Evolutionary conservation across 2,329 filamentous ascomycete species (phyloP).

Genomic region (Cladosporium sp.): DNA sequence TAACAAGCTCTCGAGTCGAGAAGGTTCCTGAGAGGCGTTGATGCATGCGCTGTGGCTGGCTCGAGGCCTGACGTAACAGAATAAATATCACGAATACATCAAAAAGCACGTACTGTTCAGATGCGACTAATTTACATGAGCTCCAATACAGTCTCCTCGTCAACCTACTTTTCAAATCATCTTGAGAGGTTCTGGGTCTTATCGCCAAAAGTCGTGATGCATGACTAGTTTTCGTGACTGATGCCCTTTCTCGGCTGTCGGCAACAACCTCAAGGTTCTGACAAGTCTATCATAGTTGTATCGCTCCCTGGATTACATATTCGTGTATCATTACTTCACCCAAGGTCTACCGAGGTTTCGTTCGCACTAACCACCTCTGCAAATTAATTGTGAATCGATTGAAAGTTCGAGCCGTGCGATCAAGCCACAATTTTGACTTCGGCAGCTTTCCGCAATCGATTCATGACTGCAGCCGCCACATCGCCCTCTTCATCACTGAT

Average conservation of each 20-base stretch:
- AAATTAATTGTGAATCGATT: neutral
- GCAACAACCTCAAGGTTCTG: neutral
- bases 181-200: neutral
- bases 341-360: neutral
- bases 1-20: neutral
- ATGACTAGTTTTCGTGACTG: neutral
- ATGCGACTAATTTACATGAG: neutral
- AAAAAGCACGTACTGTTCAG: neutral
- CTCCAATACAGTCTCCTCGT: neutral
- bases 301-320: neutral
- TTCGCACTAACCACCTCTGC: neutral
- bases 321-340: neutral
- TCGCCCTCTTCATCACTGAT: constrained; percentile 67
- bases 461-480: constrained; percentile 70
- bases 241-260: neutral
- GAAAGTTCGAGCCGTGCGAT: neutral
- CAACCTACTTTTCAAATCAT: neutral
- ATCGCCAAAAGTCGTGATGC: neutral
- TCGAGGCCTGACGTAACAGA: neutral
- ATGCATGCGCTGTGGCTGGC: neutral
- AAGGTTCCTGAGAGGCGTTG: neutral
- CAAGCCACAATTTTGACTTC: constrained; percentile 35
- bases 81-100: neutral
- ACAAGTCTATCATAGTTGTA: neutral
- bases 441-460: constrained; percentile 52